phyloP scores from a whole-genome alignment of 1,284 basidiomycete genomes.

The Ustilago shanxiensis region DNA sequence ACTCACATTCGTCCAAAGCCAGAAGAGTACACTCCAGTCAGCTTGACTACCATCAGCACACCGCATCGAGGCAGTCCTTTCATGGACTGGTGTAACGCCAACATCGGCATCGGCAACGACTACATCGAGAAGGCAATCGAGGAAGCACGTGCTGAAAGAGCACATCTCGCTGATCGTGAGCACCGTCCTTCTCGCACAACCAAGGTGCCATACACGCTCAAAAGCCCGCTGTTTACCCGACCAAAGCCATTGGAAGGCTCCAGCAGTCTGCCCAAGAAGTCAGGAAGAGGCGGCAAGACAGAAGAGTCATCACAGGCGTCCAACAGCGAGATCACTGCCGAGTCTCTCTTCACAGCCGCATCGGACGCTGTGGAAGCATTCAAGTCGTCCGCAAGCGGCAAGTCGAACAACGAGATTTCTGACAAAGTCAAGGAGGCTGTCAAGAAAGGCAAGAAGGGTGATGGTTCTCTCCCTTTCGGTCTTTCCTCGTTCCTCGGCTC shows the following conservation, averaged over 20 bases:
- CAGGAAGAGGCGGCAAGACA: neutral
- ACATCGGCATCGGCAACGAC: constrained; percentile 67
- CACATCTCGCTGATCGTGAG: constrained; percentile 31
- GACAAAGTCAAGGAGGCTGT: constrained; percentile 41
- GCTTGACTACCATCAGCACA: constrained; percentile 89
- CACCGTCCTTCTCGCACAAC: constrained; percentile 21
- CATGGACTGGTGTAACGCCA: constrained; percentile 92
- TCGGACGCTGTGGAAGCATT: constrained; percentile 23
- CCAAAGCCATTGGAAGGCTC: constrained; percentile 48
- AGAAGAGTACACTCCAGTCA: constrained; percentile 84
- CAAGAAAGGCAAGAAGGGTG: constrained; percentile 30
- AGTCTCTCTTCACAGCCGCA: constrained; percentile 28
- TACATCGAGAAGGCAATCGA: constrained; percentile 62
- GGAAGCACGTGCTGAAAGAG: constrained; percentile 47
- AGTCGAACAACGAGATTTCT: constrained; percentile 10
- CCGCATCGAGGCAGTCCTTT: constrained; percentile 97
- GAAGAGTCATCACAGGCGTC: constrained; percentile 15
- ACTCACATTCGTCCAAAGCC: constrained; percentile 80
- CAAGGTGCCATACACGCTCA: constrained; percentile 63
- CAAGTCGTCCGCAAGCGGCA: neutral
- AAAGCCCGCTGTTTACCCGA: constrained; percentile 62
- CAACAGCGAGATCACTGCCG: constrained; percentile 17
- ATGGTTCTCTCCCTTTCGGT: constrained; percentile 43
- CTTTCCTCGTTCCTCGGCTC: constrained; percentile 51
- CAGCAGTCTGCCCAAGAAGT: constrained; percentile 27